Base-by-base conservation (phyloP, 495 filamentous ascomycete species). In the Staphylotrichum longicolle region DNA sequence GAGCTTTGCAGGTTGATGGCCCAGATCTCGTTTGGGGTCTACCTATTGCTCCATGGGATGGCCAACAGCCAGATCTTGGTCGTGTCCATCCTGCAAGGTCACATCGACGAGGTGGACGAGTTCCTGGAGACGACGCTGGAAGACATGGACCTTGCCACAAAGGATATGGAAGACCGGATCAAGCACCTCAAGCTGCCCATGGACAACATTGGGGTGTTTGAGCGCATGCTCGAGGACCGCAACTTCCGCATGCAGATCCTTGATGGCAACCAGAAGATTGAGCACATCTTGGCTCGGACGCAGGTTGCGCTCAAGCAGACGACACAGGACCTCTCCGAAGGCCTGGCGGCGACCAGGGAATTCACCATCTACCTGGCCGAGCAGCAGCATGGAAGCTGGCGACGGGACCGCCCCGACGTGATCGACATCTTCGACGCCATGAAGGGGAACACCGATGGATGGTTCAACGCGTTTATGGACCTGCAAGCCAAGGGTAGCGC, bases 11-110 rank as follows among this genome's bases (percentile, higher is more conserved):
- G 96, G 75, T 80, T 98, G 54, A 83, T 93, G 68, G 87, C 94
- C 7, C 94, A 98, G 69, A 93, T 97, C 66, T 87, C 88, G 0
- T 98, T 97, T 71, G 94, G 95, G 34, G 85, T 98, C 37, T 90
- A 97, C 75, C 81, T 98, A 11, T 77, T 98, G 39, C 86, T 93
- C 40, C 87, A 93, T 66, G 84, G 85, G 51, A 83, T 95, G 63
- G 93, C 94, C 15, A 96, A 91, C 74, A 93, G 90, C 60, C 88
- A 97, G 45, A 80, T 84, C 15, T 86, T 92, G 62, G 93, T 97
- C 14, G 85, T 96, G 65, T 86, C 83, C 49, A 98, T 98, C 51
- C 83, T 98, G 49, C 91, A 96, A 70, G 85, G 80, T 20, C 94
- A 98, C 73, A 93, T 98, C 49, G 86, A 96, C 70, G 95, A 97